Conservation (phyloP, 768 basidiomycete genomes). For the Lactarius vividus region DNA sequence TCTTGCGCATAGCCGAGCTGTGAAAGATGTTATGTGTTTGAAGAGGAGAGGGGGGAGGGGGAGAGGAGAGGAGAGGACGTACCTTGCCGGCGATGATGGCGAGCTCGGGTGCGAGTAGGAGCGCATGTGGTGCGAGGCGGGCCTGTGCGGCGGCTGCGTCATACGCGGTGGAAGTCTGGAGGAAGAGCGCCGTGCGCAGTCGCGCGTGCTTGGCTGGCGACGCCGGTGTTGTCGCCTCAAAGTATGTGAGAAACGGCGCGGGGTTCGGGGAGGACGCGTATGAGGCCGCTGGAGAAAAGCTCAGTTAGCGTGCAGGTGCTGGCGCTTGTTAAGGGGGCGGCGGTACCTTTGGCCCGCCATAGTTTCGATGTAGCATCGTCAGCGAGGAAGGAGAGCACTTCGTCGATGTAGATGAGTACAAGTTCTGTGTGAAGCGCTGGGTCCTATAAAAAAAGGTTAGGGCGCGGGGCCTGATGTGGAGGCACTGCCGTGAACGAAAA, state of each 20-base stretch:
- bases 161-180: conserved; percentile 74
- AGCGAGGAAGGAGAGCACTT: conserved; percentile 28
- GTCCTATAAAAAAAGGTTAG: conserved; percentile 41
- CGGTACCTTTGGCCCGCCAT: conserved; percentile 28
- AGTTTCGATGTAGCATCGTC: conserved; percentile 26
- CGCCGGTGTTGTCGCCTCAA: conserved; percentile 79
- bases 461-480: background rate
- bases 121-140: conserved; percentile 46
- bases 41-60: background rate
- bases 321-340: background rate
- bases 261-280: conserved; percentile 33
- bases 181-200: conserved; percentile 72
- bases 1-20: conserved; percentile 57
- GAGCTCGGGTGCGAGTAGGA: conserved; percentile 64
- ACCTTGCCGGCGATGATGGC: conserved; percentile 84
- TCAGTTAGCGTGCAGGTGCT: background rate
- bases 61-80: conserved; percentile 16
- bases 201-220: conserved; percentile 70
- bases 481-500: background rate
- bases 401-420: conserved; percentile 20
- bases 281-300: conserved; percentile 28
- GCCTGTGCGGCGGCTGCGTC: conserved; percentile 49
- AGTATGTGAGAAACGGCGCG: conserved; percentile 64
- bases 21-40: conserved; percentile 17
- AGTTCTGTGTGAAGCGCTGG: conserved; percentile 64